Percentiles rank a stretch among this genome's conserved stretches.
Conservation (phyloP, 345 rosid genomes). For the Dovyalis caffra region DNA sequence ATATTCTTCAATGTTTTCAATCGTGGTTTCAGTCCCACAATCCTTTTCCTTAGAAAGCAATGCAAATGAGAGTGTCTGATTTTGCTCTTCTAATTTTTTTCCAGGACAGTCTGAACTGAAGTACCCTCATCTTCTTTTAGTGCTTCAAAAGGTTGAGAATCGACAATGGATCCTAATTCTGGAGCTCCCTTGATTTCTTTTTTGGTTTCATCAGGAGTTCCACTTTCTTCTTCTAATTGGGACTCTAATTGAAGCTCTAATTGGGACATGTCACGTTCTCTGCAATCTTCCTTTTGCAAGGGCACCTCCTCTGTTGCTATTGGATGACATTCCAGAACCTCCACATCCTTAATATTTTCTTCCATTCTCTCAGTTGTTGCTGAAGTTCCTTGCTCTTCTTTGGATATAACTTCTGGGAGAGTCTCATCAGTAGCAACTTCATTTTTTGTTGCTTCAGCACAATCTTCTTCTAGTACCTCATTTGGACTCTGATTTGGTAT, state of each 20-base stretch:
- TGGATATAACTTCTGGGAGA: slow-evolving; percentile 1
- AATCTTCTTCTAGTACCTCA: not conserved
- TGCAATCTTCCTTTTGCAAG: not conserved
- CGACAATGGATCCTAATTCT: not conserved
- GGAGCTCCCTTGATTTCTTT: not conserved
- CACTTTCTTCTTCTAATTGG: not conserved
- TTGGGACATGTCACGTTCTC: not conserved
- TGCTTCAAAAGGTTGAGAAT: slow-evolving; percentile 1
- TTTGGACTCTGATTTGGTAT: not conserved
- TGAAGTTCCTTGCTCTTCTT: not conserved
- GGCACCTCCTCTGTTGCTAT: not conserved
- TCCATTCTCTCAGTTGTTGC: not conserved
- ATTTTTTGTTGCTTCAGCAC: slow-evolving; percentile 20
- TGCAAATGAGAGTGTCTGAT: slow-evolving; percentile 11
- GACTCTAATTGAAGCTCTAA: not conserved
- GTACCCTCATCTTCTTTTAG: slow-evolving; percentile 13
- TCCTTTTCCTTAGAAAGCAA: slow-evolving; percentile 3
- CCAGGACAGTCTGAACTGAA: slow-evolving; percentile 18
- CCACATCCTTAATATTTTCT: not conserved
- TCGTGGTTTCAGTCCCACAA: not conserved
- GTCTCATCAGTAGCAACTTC: not conserved
- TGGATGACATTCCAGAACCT: not conserved
- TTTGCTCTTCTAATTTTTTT: slow-evolving; percentile 25
- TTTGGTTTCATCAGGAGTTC: not conserved
- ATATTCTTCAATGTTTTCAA: not conserved